A percentile compares a stretch with the other conserved stretches of the same genome.
Evolutionary conservation across 75 land plant species (phyloP).

Genomic region (Pinus albicaulis): DNA sequence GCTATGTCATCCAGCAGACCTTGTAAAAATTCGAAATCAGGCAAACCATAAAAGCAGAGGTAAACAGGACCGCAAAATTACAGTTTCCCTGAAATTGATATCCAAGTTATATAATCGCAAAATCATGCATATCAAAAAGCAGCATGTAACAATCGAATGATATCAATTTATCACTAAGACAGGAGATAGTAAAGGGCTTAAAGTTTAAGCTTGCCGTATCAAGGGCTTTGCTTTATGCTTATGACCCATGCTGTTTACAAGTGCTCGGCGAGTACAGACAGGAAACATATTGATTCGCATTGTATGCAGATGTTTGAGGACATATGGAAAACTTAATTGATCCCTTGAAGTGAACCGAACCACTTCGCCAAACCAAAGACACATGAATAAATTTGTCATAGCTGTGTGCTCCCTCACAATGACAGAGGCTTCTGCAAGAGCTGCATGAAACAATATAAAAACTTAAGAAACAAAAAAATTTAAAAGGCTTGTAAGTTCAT

Average conservation of each 20-base stretch:
- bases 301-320: constrained; percentile 50
- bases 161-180: too few species aligned
- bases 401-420: constrained; percentile 93
- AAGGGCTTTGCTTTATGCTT: constrained; percentile 85
- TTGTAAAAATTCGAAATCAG: too few species aligned
- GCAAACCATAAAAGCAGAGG: too few species aligned
- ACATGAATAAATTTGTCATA: constrained; percentile 84
- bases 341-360: constrained; percentile 96
- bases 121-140: too few species aligned
- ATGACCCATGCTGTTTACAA: constrained; percentile 97
- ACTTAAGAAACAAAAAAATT: too few species aligned
- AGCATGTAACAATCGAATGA: too few species aligned
- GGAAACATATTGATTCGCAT: constrained; percentile 88
- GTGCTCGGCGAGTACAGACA: constrained; percentile 93
- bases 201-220: not conserved
- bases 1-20: too few species aligned
- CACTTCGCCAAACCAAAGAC: constrained; percentile 98
- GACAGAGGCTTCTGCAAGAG: constrained; percentile 90
- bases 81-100: too few species aligned
- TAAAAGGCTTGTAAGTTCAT: too few species aligned
- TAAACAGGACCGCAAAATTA: too few species aligned
- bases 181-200: too few species aligned
- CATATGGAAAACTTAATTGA: constrained; percentile 97
- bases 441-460: constrained; percentile 38
- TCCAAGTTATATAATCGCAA: too few species aligned